These are phyloP conservation scores for Marasmius fiardii DNA, from an alignment of 1,284 basidiomycete species.

Conservation along the genomic window DNA sequence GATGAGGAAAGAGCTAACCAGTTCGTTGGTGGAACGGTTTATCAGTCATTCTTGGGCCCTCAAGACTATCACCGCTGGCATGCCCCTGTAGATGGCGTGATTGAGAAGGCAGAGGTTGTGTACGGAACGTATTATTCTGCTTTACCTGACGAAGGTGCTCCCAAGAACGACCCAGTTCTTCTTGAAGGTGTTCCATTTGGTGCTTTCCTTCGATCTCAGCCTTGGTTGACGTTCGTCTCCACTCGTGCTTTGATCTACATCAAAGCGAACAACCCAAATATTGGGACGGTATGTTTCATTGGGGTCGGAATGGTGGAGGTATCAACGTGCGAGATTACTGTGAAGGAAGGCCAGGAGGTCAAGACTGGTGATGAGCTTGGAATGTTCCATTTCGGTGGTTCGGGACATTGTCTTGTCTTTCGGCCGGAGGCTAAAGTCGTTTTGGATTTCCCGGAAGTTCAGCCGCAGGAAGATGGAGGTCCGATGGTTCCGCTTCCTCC, in stretches of 20 bases:
- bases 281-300: constrained; percentile 49
- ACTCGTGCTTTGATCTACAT: constrained; percentile 53
- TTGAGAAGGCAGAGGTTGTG: constrained; percentile 32
- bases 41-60: constrained; percentile 41
- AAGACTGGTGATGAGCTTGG: constrained; percentile 27
- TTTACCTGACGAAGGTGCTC: constrained; percentile 13
- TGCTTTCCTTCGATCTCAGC: constrained; percentile 22
- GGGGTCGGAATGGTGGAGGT: constrained; percentile 56
- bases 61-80: constrained; percentile 44
- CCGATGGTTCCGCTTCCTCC: too few species aligned
- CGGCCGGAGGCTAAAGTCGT: constrained; percentile 16
- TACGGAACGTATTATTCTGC: constrained; percentile 39
- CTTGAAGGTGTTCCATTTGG: neutral
- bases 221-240: constrained; percentile 28
- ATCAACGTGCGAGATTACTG: constrained; percentile 43
- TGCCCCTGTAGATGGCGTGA: constrained; percentile 34
- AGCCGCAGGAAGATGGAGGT: neutral
- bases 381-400: constrained; percentile 53
- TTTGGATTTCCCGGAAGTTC: constrained; percentile 1
- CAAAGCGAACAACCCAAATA: constrained; percentile 42
- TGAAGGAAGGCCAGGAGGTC: constrained; percentile 26
- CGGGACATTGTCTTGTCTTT: constrained; percentile 32
- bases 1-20: neutral
- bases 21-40: constrained; percentile 39
- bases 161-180: constrained; percentile 5